phyloP scores from a whole-genome alignment of 352 stramenopile genomes.

The Globisporangium carolinianum region DNA sequence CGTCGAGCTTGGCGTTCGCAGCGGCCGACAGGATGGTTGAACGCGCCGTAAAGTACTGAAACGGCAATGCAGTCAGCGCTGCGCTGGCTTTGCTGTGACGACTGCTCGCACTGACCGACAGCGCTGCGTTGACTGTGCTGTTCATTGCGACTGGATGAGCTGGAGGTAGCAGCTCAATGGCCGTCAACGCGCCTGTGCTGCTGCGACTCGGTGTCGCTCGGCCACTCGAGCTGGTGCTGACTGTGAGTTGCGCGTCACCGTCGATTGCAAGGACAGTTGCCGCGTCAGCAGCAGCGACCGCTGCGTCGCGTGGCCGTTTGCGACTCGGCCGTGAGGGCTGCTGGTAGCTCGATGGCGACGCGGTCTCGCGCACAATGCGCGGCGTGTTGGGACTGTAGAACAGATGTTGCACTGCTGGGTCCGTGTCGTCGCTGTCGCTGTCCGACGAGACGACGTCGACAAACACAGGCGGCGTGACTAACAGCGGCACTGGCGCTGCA shows the following conservation, averaged over 20 bases:
- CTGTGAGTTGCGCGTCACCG: not conserved
- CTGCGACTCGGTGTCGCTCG: not conserved
- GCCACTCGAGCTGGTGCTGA: too few species aligned
- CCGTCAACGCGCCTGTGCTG: constrained; percentile 1
- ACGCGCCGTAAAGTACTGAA: constrained; percentile 49
- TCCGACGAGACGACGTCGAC: constrained; percentile 54
- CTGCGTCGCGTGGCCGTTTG: constrained; percentile 26
- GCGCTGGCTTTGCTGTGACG: too few species aligned
- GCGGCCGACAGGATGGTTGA: constrained; percentile 12
- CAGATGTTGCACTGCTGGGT: constrained; percentile 62
- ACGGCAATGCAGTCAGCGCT: constrained; percentile 12
- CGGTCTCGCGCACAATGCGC: constrained; percentile 4
- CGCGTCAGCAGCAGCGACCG: not conserved
- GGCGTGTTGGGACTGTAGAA: constrained; percentile 78
- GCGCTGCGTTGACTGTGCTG: not conserved
- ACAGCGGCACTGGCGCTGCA: not conserved
- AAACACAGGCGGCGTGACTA: constrained; percentile 27
- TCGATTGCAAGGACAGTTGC: not conserved
- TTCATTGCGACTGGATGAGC: not conserved
- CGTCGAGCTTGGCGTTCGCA: constrained; percentile 10
- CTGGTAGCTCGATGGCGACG: not conserved
- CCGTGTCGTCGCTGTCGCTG: constrained; percentile 55
- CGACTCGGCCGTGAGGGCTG: not conserved
- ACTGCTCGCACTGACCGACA: constrained; percentile 11
- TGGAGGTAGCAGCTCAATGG: constrained; percentile 11